phyloP scores from a whole-genome alignment of 495 filamentous ascomycete species.

The Neurospora sp. region DNA sequence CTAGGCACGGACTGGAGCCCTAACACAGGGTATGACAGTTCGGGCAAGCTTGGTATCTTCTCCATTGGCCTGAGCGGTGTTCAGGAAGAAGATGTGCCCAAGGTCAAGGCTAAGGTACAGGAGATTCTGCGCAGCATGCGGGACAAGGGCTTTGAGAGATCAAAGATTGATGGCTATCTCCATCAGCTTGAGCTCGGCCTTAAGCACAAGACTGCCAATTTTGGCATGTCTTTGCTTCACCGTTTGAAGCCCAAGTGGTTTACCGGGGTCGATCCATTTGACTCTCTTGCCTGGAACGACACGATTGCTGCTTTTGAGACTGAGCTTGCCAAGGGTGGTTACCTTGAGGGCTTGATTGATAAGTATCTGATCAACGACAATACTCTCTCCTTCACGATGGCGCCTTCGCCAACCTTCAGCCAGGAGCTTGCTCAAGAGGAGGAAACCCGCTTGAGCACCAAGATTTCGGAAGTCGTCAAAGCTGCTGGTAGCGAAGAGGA shows the following conservation, averaged over 20 bases:
- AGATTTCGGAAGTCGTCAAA: slow-evolving; percentile 58
- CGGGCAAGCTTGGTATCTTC: slow-evolving; percentile 67
- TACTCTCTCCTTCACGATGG: slow-evolving; percentile 90
- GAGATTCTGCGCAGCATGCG: slow-evolving; percentile 56
- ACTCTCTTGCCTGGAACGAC: slow-evolving; percentile 81
- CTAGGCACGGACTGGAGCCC: slow-evolving; percentile 88
- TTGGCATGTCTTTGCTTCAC: slow-evolving; percentile 85
- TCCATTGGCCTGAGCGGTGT: slow-evolving; percentile 86
- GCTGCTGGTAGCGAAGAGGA: slow-evolving; percentile 59
- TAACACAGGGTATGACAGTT: slow-evolving; percentile 82
- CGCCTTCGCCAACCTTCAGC: slow-evolving; percentile 63
- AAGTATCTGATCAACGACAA: slow-evolving; percentile 85
- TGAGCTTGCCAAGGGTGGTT: slow-evolving; percentile 57
- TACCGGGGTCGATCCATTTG: slow-evolving; percentile 85
- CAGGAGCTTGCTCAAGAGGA: slow-evolving; percentile 73
- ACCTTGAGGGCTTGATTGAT: slow-evolving; percentile 75
- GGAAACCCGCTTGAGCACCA: slow-evolving; percentile 52
- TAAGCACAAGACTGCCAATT: slow-evolving; percentile 91
- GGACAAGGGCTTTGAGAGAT: slow-evolving; percentile 68
- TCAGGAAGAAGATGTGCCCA: slow-evolving; percentile 62
- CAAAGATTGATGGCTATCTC: slow-evolving; percentile 85
- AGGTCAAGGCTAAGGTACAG: slow-evolving; percentile 62
- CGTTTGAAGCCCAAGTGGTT: slow-evolving; percentile 86
- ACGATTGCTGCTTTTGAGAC: slow-evolving; percentile 71
- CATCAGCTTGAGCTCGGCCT: slow-evolving; percentile 85